phyloP scores from a whole-genome alignment of 179 eudicot species.

The Patellifolia procumbens region DNA sequence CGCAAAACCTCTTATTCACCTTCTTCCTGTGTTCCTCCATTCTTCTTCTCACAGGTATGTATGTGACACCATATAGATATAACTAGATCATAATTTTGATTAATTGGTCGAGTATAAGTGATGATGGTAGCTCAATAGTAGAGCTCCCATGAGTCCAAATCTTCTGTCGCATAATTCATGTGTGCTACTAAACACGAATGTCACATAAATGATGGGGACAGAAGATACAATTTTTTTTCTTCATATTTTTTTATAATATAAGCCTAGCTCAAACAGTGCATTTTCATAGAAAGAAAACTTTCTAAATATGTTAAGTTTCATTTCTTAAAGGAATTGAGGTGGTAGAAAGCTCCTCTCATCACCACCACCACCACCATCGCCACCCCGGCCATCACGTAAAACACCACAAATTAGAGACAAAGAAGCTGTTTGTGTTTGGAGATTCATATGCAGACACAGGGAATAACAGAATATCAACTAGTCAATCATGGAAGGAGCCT shows the following conservation, averaged over 20 bases:
- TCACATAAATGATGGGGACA: too few relatives aligned
- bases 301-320: background rate
- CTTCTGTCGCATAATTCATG: too few relatives aligned
- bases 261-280: background rate
- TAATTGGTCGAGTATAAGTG: background rate
- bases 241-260: too few relatives aligned
- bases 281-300: background rate
- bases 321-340: background rate
- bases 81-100: background rate
- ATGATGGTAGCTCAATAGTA: background rate
- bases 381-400: background rate
- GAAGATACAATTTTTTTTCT: too few relatives aligned
- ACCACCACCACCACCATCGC: background rate
- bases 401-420: background rate
- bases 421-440: constrained; percentile 35
- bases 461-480: constrained; percentile 10
- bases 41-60: constrained; percentile 16
- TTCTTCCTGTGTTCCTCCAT: constrained; percentile 17
- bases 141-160: background rate
- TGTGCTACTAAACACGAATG: too few relatives aligned
- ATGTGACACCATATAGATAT: background rate
- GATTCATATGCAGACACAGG: constrained; percentile 40
- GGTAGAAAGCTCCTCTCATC: constrained; percentile 2
- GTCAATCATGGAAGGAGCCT: constrained; percentile 28
- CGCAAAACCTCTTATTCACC: constrained; percentile 24